These are phyloP conservation scores for Buddleja alternifolia DNA, from an alignment of 257 asterid genomes.

Conservation along the genomic window DNA sequence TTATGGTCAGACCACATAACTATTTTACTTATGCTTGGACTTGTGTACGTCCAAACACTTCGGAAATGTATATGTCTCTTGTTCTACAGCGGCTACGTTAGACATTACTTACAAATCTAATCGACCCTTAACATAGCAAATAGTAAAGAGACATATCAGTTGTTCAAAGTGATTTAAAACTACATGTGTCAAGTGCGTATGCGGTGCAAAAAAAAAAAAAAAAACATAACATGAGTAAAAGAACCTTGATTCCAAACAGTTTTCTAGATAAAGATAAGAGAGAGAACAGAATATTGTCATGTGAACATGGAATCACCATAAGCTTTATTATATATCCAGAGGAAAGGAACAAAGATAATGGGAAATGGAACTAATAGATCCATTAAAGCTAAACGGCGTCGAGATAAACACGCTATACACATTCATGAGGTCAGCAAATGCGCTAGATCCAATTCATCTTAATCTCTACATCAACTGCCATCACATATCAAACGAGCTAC, in stretches of 20 bases:
- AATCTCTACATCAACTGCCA: slow-evolving; percentile 14
- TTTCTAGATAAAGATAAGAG: background rate
- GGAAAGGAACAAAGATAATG: background rate
- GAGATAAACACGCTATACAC: background rate
- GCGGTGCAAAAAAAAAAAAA: too few relatives aligned
- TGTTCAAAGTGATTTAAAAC: too few relatives aligned
- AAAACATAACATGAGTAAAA: background rate
- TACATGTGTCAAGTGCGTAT: too few relatives aligned
- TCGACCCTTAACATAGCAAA: background rate
- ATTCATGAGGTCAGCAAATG: background rate
- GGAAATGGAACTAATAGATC: background rate
- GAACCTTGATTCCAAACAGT: slow-evolving; percentile 4
- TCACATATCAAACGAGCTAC: slow-evolving; percentile 19
- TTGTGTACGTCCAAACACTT: too few relatives aligned
- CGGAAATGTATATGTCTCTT: too few relatives aligned
- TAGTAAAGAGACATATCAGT: background rate
- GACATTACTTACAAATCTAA: background rate
- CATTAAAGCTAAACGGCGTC: background rate
- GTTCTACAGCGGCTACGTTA: too few relatives aligned
- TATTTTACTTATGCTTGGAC: too few relatives aligned
- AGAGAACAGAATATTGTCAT: background rate
- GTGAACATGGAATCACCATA: background rate
- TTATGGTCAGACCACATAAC: too few relatives aligned
- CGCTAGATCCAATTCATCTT: slow-evolving; percentile 1
- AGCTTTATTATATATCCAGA: background rate